Evolutionary conservation across 192 early-diverging fungal species (phyloP), one percentile per base, ranked within the genome.

Genomic region (Entomortierella chlamydospora): DNA sequence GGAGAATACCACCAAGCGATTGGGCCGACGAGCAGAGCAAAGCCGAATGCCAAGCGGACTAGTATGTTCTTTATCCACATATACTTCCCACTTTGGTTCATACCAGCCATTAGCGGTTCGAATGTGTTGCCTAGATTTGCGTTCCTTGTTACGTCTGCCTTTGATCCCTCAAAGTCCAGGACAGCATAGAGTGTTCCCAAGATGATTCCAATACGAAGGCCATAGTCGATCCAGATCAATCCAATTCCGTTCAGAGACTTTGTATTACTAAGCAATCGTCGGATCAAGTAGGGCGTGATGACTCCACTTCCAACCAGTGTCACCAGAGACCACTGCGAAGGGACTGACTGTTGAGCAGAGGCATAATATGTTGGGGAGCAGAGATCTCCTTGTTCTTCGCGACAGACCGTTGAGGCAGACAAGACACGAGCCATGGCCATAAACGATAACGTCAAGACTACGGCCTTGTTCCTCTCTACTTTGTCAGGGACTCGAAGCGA

Each of bases 361-460:
- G 89, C 88, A 64, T 97, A 93, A 85, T 92, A 95, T 15, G 92
- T 95, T n/a, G 93, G 91, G 15, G 66, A 73, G 74, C 97, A 99
- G 42, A 86, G 71, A 4, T 91, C 89, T 8, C 89, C 82, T 83
- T 97, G 95, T 62, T 99, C 97, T 63, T 95, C 94, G 26, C 96
- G 91, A 63, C 97, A 99, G 28, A 96, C 88, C 4, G 91, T 95
- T 1, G 88, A 89, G 37, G 87, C 80, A 5, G 86, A 82, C 8
- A 87, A 63, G 5, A 87, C 42, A 2, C 91, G 73, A 13, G 86
- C 91, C 29, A 94, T 60, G 1, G 86, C 83, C 42, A 93, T 85
- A 20, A 92, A 86, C 8, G 82, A 45, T 26, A 86, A n/a, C 0
- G 80, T 57, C 43, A 86, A 74, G 9, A 85, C 22, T 1, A 89